Percentiles rank a stretch among this genome's conserved stretches.
Conservation (phyloP, 2,329 filamentous ascomycete species). For the Pseudocercospora ulei region DNA sequence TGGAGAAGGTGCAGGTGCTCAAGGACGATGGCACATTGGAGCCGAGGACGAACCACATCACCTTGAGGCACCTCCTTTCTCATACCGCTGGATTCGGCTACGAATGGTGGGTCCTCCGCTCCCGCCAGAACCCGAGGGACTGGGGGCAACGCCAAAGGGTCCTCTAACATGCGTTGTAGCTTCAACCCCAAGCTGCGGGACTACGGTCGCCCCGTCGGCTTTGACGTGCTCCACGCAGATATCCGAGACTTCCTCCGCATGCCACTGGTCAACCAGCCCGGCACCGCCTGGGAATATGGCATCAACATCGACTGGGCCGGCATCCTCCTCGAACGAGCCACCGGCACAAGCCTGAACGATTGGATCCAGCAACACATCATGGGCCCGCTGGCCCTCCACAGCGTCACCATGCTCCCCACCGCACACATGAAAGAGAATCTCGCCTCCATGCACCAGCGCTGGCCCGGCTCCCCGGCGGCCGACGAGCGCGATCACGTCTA, state of each 20-base stretch:
- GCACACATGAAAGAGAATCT: slow-evolving; percentile 47
- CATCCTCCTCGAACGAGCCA: slow-evolving; percentile 41
- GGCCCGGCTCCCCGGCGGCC: slow-evolving; percentile 31
- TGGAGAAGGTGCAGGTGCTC: slow-evolving; percentile 38
- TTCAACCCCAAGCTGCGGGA: slow-evolving; percentile 39
- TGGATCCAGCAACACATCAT: slow-evolving; percentile 43
- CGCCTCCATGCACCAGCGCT: slow-evolving; percentile 49
- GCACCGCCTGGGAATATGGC: slow-evolving; percentile 51
- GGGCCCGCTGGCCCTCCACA: slow-evolving; percentile 40
- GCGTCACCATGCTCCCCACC: slow-evolving; percentile 51
- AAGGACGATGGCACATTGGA: slow-evolving; percentile 36
- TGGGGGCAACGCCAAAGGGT: too few relatives aligned
- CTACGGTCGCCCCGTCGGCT: slow-evolving; percentile 42
- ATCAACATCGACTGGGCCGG: slow-evolving; percentile 45
- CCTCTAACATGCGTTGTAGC: slow-evolving; percentile 13
- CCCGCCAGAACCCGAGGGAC: too few relatives aligned
- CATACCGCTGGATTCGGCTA: slow-evolving; percentile 48
- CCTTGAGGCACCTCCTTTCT: slow-evolving; percentile 43
- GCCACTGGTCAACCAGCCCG: slow-evolving; percentile 56
- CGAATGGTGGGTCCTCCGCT: slow-evolving; percentile 32
- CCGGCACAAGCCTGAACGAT: slow-evolving; percentile 38
- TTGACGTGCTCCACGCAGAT: slow-evolving; percentile 51
- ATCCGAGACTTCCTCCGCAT: slow-evolving; percentile 40
- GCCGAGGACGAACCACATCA: slow-evolving; percentile 42
- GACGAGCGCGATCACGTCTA: slow-evolving; percentile 45